Conservation (phyloP, 768 basidiomycete species). For the Amanita brunnescens region DNA sequence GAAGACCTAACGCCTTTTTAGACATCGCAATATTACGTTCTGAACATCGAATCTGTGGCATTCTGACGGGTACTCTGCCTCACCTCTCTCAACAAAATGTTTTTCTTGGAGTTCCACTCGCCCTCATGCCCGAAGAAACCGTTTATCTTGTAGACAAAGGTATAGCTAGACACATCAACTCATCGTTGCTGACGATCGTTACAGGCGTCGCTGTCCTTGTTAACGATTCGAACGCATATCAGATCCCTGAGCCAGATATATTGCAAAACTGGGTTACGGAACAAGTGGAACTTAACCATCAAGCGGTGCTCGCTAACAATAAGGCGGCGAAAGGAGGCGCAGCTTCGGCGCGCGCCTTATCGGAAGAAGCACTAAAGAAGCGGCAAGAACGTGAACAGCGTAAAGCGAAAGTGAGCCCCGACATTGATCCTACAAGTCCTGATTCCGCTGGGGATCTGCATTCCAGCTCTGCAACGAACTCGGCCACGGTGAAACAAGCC, state of each 20-base stretch:
- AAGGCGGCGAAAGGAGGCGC: conserved; percentile 40
- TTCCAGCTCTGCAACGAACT: background rate
- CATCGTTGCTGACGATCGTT: conserved; percentile 10
- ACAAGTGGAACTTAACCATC: conserved; percentile 38
- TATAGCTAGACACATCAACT: conserved; percentile 21
- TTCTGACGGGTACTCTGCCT: conserved; percentile 85
- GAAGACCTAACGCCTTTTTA: conserved; percentile 21
- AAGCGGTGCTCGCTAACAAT: conserved; percentile 39
- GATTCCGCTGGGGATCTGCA: background rate
- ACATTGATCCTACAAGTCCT: background rate
- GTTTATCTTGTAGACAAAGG: conserved; percentile 81
- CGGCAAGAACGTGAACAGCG: conserved; percentile 59
- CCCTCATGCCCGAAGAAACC: conserved; percentile 87
- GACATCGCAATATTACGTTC: conserved; percentile 78
- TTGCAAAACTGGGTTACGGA: conserved; percentile 45
- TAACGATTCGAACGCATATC: conserved; percentile 58
- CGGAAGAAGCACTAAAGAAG: conserved; percentile 60
- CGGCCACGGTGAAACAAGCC: background rate
- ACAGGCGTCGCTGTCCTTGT: conserved; percentile 72
- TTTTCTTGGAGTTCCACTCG: conserved; percentile 87
- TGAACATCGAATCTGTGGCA: conserved; percentile 74
- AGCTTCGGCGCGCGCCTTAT: conserved; percentile 32
- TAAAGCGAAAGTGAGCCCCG: conserved; percentile 13
- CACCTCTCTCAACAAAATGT: conserved; percentile 94
- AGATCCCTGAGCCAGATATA: conserved; percentile 34